Evolutionary conservation across 2,329 filamentous ascomycete genomes (phyloP).

Genomic region (Clonostachys chloroleuca): DNA sequence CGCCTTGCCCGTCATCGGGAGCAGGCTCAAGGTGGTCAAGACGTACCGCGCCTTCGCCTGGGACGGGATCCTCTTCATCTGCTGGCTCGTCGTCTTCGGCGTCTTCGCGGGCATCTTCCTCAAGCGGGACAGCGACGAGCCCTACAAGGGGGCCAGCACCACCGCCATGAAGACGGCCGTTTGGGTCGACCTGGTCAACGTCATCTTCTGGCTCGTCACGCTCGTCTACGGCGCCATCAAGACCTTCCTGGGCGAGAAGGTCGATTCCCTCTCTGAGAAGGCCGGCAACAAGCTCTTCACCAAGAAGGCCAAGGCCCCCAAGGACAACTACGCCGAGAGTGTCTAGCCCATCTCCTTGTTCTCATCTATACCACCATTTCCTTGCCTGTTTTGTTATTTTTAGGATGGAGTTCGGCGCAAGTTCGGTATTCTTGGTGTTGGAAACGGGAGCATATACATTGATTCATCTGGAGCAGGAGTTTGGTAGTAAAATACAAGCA

Average conservation of each 20-base stretch:
- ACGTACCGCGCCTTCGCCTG: conserved; percentile 38
- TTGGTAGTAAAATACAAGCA: no score
- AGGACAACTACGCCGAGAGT: background rate
- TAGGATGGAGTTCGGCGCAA: no score
- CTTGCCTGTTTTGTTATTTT: no score
- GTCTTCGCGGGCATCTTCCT: conserved; percentile 71
- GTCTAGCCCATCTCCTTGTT: no score
- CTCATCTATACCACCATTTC: no score
- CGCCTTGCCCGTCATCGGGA: conserved; percentile 23
- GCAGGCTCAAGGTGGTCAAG: conserved; percentile 24
- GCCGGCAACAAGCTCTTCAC: conserved; percentile 29
- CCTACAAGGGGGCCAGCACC: conserved; percentile 37
- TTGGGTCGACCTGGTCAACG: conserved; percentile 66
- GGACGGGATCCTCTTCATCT: conserved; percentile 35
- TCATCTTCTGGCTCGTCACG: conserved; percentile 59
- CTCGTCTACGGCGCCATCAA: conserved; percentile 33
- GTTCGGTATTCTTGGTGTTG: no score
- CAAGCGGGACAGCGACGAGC: conserved; percentile 47
- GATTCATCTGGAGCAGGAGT: no score
- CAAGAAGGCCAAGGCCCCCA: conserved; percentile 18
- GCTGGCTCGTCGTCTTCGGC: conserved; percentile 66
- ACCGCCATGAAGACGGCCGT: conserved; percentile 64
- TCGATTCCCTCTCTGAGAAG: conserved; percentile 28
- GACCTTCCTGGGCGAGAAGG: conserved; percentile 33
- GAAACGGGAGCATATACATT: no score